phyloP scores from a whole-genome alignment of 2,329 filamentous ascomycete genomes.

The Botrytis deweyae region DNA sequence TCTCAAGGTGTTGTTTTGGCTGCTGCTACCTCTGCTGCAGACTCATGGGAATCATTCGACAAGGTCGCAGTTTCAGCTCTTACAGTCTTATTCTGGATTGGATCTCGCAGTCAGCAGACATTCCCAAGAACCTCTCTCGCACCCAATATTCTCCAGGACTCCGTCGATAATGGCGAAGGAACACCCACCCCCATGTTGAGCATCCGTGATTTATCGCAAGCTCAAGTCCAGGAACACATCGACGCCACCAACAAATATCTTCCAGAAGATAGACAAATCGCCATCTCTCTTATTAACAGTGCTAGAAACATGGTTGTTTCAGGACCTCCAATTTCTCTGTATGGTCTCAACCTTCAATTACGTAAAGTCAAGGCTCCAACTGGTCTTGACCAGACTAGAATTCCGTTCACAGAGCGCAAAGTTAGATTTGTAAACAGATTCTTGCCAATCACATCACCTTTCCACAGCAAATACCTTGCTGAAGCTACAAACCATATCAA shows the following conservation, averaged over 20 bases:
- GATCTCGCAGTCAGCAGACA: conserved; percentile 92
- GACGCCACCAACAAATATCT: conserved; percentile 96
- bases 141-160: conserved; percentile 87
- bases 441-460: conserved; percentile 94
- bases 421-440: conserved; percentile 96
- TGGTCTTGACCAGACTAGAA: conserved; percentile 91
- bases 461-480: conserved; percentile 92
- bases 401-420: conserved; percentile 94
- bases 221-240: conserved; percentile 93
- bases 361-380: conserved; percentile 97
- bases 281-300: conserved; percentile 94
- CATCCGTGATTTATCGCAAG: conserved; percentile 85
- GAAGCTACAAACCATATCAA: conserved; percentile 81
- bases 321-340: conserved; percentile 90
- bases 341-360: conserved; percentile 90
- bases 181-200: conserved; percentile 95
- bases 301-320: conserved; percentile 96
- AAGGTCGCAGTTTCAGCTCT: conserved; percentile 76
- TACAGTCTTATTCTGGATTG: conserved; percentile 97
- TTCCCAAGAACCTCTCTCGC: conserved; percentile 94
- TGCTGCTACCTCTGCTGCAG: conserved; percentile 83
- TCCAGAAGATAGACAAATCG: conserved; percentile 87
- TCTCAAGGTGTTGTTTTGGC: conserved; percentile 96
- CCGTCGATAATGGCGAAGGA: conserved; percentile 92
- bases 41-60: conserved; percentile 90